Conservation (phyloP, 768 basidiomycete species). For the Serendipita indica region DNA sequence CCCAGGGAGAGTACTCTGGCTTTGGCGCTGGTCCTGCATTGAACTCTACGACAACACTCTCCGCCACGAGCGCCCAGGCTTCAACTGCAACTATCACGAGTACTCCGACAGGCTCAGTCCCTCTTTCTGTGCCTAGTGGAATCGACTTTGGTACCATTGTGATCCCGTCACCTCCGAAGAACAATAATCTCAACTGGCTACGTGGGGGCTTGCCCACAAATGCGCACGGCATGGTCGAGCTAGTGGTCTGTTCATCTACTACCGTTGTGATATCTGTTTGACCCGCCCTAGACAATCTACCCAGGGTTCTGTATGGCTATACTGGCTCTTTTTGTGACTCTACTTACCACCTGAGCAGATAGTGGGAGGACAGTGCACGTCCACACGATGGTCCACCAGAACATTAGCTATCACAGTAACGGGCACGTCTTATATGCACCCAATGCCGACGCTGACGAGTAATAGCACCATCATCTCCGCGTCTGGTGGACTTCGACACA, state of each 20-base stretch:
- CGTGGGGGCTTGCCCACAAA: constrained; percentile 24
- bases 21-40: not conserved
- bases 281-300: constrained; percentile 19
- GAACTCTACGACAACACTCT: constrained; percentile 26
- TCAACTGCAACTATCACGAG: constrained; percentile 21
- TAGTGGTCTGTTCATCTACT: constrained; percentile 14
- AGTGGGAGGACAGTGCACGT: constrained; percentile 27
- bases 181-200: constrained; percentile 24
- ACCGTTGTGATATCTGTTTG: not conserved
- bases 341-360: constrained; percentile 11
- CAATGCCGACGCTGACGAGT: not conserved
- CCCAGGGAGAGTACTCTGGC: not conserved
- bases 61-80: too few relatives aligned
- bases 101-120: not conserved
- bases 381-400: constrained; percentile 24
- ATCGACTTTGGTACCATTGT: too few relatives aligned
- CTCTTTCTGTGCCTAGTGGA: too few relatives aligned
- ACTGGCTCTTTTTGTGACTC: not conserved
- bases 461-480: constrained; percentile 21
- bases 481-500: constrained; percentile 22
- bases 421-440: not conserved
- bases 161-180: too few relatives aligned
- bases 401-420: not conserved
- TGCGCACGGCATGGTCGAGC: constrained; percentile 25
- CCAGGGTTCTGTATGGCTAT: constrained; percentile 22